A percentile compares a stretch with the other conserved stretches of the same genome.
These are phyloP conservation scores for Colletotrichum filicis DNA, from an alignment of 2,329 filamentous ascomycete species.

Conservation along the genomic window DNA sequence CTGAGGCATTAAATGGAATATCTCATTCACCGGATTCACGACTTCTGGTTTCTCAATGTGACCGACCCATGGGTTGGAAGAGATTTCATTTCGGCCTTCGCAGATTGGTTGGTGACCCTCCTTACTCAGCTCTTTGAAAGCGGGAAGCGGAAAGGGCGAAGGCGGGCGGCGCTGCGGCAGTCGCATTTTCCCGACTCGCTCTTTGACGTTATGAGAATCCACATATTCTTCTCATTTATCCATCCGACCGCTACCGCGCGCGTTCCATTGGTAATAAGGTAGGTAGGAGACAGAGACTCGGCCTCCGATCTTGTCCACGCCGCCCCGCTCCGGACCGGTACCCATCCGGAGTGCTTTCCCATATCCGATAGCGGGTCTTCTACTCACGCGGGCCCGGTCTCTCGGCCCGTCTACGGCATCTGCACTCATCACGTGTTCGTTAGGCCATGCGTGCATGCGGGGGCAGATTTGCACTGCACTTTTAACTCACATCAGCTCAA, in stretches of 20 bases:
- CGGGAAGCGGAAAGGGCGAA: background rate
- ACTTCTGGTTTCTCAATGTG: background rate
- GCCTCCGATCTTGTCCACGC: background rate
- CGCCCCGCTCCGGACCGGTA: background rate
- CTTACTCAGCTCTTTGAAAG: constrained; percentile 33
- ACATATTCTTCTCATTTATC: background rate
- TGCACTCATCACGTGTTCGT: background rate
- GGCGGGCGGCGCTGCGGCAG: background rate
- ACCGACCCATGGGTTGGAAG: background rate
- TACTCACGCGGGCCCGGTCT: no score
- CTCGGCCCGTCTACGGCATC: background rate
- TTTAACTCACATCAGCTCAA: background rate
- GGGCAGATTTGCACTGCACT: background rate
- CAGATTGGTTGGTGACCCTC: constrained; percentile 13
- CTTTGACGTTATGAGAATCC: background rate
- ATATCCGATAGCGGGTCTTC: background rate
- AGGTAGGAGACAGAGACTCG: background rate
- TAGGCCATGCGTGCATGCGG: background rate
- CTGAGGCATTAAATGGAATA: background rate
- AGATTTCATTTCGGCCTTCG: constrained; percentile 4
- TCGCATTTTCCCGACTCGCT: background rate
- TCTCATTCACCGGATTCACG: background rate
- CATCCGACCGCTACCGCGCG: background rate
- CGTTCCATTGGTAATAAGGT: background rate
- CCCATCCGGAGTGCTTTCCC: background rate